Base-by-base conservation (phyloP, 2,329 filamentous ascomycete genomes). In the Alternaria tenuissima region DNA sequence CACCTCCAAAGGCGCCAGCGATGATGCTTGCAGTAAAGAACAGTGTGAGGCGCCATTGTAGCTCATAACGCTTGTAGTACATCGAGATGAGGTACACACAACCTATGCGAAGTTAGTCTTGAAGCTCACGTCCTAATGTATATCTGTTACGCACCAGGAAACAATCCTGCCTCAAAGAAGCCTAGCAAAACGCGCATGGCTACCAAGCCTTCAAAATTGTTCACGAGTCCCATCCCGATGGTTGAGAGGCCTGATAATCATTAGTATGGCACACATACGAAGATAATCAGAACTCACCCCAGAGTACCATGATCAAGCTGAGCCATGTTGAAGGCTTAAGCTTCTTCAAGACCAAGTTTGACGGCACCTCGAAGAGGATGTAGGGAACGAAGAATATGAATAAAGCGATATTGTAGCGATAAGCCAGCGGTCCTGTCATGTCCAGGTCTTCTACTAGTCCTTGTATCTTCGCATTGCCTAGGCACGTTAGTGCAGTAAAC, bases 191-290 rank as follows among this genome's bases (percentile, higher is more conserved):
- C 82, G 18, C 84, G 81, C 51, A 82, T 80, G 7, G 81, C 80
- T 67, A 84, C 78, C 6, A 85, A 73, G 3, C 83, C 82, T 9
- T 73, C 72, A 51, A 79, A 84, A 42, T 80, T 82, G 4, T 78
- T 78, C 4, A 85, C 80, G 0, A 85, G 67, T 0, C 82, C 82
- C 83, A 73, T 48, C 72, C 83, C 72, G 76, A 82, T 70, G 1
- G 80, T 81, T 74, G 32, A 81, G 71, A 68, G 77, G 12, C 72
- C 67, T 69, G 28, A 14, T 30, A 5, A 7, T 18, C 14, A 20
- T 41, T 16, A 49, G 36, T 7, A 20, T 52, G 54, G 26, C n/a
- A 18, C 16, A 11, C 12, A 14, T 38, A 47, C 5, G 11, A 11
- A n/a, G n/a, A n/a, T 26, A 7, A 12, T 1, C 14, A 20, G 5